phyloP scores from a whole-genome alignment of 495 filamentous ascomycete species.

The Xylaria intraflava region DNA sequence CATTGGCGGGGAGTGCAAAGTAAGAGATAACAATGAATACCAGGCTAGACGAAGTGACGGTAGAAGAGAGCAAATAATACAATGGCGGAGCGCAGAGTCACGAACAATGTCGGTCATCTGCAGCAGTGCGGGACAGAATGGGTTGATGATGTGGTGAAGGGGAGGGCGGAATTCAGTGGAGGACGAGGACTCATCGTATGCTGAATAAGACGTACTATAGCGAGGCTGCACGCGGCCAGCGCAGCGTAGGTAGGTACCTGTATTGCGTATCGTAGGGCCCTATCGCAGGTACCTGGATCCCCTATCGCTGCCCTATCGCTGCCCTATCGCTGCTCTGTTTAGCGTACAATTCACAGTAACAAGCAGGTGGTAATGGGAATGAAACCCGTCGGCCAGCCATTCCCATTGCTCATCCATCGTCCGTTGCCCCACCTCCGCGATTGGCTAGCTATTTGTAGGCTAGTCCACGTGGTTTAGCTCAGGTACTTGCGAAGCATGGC shows the following conservation, averaged over 20 bases:
- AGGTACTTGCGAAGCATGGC: no score
- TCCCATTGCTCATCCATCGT: no score
- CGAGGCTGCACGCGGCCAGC: background rate
- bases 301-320: no score
- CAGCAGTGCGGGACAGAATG: conserved; percentile 2
- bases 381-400: no score
- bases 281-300: background rate
- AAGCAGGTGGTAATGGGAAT: no score
- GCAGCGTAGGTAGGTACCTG: background rate
- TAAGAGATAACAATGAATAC: conserved; percentile 2
- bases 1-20: conserved; percentile 22
- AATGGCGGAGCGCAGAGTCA: conserved; percentile 8
- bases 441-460: no score
- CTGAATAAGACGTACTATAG: background rate
- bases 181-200: background rate
- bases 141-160: background rate
- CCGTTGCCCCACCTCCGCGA: no score
- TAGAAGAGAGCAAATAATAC: background rate
- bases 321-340: no score
- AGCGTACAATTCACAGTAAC: background rate
- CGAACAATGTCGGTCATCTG: conserved; percentile 5
- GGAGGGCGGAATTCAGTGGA: background rate
- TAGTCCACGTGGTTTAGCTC: no score
- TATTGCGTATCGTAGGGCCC: no score
- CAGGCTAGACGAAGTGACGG: background rate